phyloP scores from a whole-genome alignment of 140 eudicot species.

The Senecio squalidus region DNA sequence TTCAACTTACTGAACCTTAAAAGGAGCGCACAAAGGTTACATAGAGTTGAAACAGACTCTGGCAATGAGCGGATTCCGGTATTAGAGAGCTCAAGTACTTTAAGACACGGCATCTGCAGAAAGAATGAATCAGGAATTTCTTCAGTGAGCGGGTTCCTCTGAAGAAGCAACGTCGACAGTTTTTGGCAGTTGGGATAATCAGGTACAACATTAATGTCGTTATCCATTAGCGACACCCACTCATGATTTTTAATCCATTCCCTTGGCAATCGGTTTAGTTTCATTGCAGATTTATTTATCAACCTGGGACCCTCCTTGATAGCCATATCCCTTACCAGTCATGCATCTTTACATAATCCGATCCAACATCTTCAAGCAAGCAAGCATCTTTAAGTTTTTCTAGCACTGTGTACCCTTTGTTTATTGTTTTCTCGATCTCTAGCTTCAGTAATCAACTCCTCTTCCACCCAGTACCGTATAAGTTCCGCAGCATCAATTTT shows the following conservation, averaged over 20 bases:
- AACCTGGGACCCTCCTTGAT: conserved; percentile 25
- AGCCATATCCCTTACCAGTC: conserved; percentile 51
- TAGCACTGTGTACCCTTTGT: conserved; percentile 42
- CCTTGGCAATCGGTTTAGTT: conserved; percentile 16
- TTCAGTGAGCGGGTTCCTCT: conserved; percentile 25
- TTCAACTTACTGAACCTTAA: conserved; percentile 19
- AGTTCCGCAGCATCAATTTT: conserved; percentile 28
- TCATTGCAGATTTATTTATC: conserved; percentile 34
- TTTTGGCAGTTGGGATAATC: conserved; percentile 29
- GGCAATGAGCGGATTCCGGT: conserved; percentile 33
- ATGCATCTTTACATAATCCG: conserved; percentile 40
- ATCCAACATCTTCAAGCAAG: conserved; percentile 31
- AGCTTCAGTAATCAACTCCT: conserved; percentile 31
- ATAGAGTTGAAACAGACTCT: conserved; percentile 30
- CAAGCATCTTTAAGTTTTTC: conserved; percentile 40
- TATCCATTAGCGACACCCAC: conserved; percentile 40
- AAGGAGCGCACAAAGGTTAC: conserved; percentile 28
- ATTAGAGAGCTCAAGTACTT: conserved; percentile 38
- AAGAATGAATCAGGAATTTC: conserved; percentile 31
- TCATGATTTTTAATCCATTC: conserved; percentile 36
- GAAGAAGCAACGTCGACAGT: conserved; percentile 42
- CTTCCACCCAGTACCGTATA: conserved; percentile 32
- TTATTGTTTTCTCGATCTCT: conserved; percentile 28
- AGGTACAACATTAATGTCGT: conserved; percentile 15
- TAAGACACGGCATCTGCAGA: conserved; percentile 30